Evolutionary conservation across 1,284 basidiomycete genomes (phyloP), one percentile per base, ranked within the genome.

Genomic region (Leccinum olivaceoglutinosum): DNA sequence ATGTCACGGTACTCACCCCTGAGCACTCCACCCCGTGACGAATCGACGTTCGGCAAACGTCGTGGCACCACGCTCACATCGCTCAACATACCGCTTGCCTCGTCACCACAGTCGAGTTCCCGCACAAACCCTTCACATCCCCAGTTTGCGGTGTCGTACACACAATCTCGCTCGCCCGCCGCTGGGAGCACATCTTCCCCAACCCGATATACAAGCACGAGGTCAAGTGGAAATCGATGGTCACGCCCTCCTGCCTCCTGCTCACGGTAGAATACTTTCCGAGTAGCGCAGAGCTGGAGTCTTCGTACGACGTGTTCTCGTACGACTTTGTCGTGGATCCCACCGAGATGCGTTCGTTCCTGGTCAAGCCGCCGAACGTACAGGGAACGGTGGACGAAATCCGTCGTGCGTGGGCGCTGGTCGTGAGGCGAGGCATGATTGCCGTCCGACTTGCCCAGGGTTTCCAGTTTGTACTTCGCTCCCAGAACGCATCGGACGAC

Each of bases 181-280:
- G 93, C 18, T 95, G 95, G 94, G 90, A 96, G 71, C 94, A 97
- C 72, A 82, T 92, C 62, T 90, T 93, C 70, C 90, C 94, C 0
- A 83, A 83, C 8, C 84, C 88, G 4, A 75, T 84, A n/a, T 88
- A 86, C 71, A 92, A 93, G 71, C 89, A 96, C 69, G 87, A 93
- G 38, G 87, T 96, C 76, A 98, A 98, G 73, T 99, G 96, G 96
- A 87, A 87, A 66, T 89, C 89, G 14, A 86, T 95, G 74, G 83
- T 89, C 57, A 90, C 89, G 0, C 93, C 94, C 0, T 85, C 86
- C 5, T 98, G 93, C 73, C 81, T 99, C 8, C 96, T 96, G 1
- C 82, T 99, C 57, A 96, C 96, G 0, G 92, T 93, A n/a, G 93
- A 96, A 70, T 87, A 92, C 71, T 88, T 95, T 69, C 94, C 95